Evolutionary conservation across 2,329 filamentous ascomycete species (phyloP), one percentile per base, ranked within the genome.

Genomic region (Colletotrichum noveboracense): DNA sequence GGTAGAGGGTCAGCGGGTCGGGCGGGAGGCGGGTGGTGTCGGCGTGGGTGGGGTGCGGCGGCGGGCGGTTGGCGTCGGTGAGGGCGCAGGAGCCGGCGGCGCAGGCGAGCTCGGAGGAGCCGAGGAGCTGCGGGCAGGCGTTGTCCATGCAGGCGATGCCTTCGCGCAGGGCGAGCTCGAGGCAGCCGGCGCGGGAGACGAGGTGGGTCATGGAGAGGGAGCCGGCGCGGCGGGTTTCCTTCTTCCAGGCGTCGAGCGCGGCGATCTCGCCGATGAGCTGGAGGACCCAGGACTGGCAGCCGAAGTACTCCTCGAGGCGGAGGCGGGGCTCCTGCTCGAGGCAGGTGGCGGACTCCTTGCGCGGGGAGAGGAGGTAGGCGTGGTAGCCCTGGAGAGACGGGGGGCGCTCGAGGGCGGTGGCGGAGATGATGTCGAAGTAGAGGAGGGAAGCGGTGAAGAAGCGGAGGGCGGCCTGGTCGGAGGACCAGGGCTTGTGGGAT

Each of bases 191-290:
- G 28, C 77, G 77, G 32, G 81, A 79, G 12, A 89, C 82, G 7
- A 91, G 84, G 71, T 90, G 85, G 5, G 81, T 79, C 68, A 86
- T 82, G 13, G 88, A 88, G 2, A 92, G 82, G 0, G 84, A 85
- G 6, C 88, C 87, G 6, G 80, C 78, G 62, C 80, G 80, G 64
- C 84, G 86, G 76, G 86, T 85, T 26, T 86, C 82, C 78, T 87
- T 87, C 82, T 92, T 93, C 88, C 89, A 91, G 2, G 87, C 85
- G 67, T 90, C 87, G 8, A 93, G 84, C 1, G 85, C 81, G 16
- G 90, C 85, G 62, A 91, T 88, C 24, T 91, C 87, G 14, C 87
- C 88, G 58, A 93, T 86, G n/a, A 87, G 83, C 61, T 89, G 82
- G 61, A 93, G 78, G 1, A 88, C 87, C 89, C 90, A 91, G 80